phyloP scores from a whole-genome alignment of 768 basidiomycete genomes.

The Mycena sanguinolenta region DNA sequence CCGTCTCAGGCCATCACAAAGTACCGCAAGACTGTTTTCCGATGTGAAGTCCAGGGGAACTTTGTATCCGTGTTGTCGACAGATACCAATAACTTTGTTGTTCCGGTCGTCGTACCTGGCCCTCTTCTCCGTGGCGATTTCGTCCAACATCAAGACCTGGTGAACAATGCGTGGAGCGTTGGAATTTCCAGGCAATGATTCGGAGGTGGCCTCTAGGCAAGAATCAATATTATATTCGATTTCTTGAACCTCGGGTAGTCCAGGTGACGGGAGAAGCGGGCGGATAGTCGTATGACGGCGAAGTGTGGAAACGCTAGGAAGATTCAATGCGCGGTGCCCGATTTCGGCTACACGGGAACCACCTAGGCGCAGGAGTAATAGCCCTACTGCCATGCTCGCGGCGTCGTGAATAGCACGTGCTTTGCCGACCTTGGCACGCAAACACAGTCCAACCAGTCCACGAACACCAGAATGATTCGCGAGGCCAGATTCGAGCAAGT shows the following conservation, averaged over 20 bases:
- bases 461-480: background rate
- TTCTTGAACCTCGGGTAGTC: background rate
- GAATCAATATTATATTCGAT: background rate
- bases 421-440: background rate
- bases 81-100: constrained; percentile 5
- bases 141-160: constrained; percentile 14
- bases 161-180: background rate
- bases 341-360: background rate
- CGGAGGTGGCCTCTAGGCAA: background rate
- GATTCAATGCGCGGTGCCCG: background rate
- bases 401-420: background rate
- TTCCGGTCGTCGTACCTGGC: constrained; percentile 11
- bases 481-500: background rate
- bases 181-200: background rate
- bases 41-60: background rate
- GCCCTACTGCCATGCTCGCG: background rate
- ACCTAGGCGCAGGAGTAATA: background rate
- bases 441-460: background rate
- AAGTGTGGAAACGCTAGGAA: background rate
- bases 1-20: background rate
- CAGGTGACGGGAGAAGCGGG: background rate
- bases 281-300: background rate
- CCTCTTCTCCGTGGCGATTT: constrained; percentile 12
- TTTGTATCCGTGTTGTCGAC: background rate
- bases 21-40: background rate